Conservation (phyloP, 2,329 filamentous ascomycete genomes). For the Ophiostoma perfectum region DNA sequence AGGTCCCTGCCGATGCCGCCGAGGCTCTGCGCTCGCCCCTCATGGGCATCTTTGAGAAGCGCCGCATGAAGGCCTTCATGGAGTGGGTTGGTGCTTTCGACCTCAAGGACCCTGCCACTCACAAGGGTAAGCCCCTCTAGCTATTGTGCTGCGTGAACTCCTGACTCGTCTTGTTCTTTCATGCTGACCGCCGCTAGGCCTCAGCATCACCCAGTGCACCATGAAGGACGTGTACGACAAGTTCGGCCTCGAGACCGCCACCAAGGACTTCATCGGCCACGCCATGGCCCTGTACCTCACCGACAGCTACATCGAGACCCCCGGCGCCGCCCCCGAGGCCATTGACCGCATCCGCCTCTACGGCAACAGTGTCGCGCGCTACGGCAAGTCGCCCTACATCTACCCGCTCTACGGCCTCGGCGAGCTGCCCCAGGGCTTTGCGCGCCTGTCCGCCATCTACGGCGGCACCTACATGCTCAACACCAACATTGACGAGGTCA, state of each 20-base stretch:
- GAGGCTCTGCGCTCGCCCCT: slow-evolving; percentile 89
- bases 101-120: slow-evolving; percentile 70
- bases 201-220: slow-evolving; percentile 71
- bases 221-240: slow-evolving; percentile 99
- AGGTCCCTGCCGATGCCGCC: slow-evolving; percentile 87
- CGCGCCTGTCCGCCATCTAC: slow-evolving; percentile 95
- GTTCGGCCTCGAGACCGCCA: slow-evolving; percentile 83
- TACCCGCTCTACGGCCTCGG: slow-evolving; percentile 97
- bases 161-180: neutral
- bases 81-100: slow-evolving; percentile 92
- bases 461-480: slow-evolving; percentile 99
- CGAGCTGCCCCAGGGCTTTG: slow-evolving; percentile 96
- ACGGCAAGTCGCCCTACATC: slow-evolving; percentile 98
- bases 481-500: slow-evolving; percentile 83
- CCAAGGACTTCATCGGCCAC: slow-evolving; percentile 94
- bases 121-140: slow-evolving; percentile 66
- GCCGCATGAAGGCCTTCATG: slow-evolving; percentile 91
- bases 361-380: slow-evolving; percentile 93
- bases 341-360: slow-evolving; percentile 92
- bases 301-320: slow-evolving; percentile 73
- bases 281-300: slow-evolving; percentile 95
- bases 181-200: slow-evolving; percentile 47
- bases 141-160: neutral
- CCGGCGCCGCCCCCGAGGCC: slow-evolving; percentile 72
- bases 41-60: slow-evolving; percentile 98